Percentiles rank a stretch among this genome's conserved stretches.
Evolutionary conservation across 2,329 filamentous ascomycete genomes (phyloP).

Genomic region (Huntiella decipiens): DNA sequence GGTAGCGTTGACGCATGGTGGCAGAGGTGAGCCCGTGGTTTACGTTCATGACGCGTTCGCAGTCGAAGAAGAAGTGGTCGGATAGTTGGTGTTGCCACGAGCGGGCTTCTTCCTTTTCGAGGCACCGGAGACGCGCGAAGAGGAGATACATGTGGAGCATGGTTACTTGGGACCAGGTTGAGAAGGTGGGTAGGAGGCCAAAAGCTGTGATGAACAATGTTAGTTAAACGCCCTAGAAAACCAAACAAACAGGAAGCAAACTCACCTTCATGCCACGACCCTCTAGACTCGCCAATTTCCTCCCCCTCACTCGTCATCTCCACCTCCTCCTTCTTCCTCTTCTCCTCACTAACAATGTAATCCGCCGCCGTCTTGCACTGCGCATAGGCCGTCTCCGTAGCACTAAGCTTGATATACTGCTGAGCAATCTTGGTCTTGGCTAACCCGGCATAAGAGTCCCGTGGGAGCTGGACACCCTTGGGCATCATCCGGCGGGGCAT

Average conservation of each 20-base stretch:
- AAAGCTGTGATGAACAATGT: conserved; percentile 36
- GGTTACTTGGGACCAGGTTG: conserved; percentile 86
- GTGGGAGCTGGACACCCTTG: conserved; percentile 8
- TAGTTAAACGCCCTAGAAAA: not conserved
- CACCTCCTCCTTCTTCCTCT: conserved; percentile 46
- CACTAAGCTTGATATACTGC: conserved; percentile 50
- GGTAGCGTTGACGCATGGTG: conserved; percentile 41
- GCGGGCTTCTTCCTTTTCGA: conserved; percentile 48
- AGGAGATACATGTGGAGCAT: conserved; percentile 93
- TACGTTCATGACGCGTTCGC: conserved; percentile 65
- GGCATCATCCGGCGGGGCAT: conserved; percentile 9
- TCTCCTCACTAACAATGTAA: conserved; percentile 54
- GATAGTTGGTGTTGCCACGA: conserved; percentile 79
- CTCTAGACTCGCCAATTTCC: conserved; percentile 56
- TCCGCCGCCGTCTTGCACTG: conserved; percentile 53
- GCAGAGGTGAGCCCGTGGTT: conserved; percentile 51
- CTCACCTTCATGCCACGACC: conserved; percentile 70
- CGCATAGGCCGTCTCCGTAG: conserved; percentile 62
- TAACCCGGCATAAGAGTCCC: conserved; percentile 7
- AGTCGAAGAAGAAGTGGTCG: conserved; percentile 87
- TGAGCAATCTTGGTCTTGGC: conserved; percentile 9
- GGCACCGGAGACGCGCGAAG: conserved; percentile 61
- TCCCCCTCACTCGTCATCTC: conserved; percentile 59
- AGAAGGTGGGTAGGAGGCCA: conserved; percentile 69
- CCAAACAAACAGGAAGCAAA: conserved; percentile 10